phyloP scores from a whole-genome alignment of 768 basidiomycete genomes.

The Lentinula sp. region DNA sequence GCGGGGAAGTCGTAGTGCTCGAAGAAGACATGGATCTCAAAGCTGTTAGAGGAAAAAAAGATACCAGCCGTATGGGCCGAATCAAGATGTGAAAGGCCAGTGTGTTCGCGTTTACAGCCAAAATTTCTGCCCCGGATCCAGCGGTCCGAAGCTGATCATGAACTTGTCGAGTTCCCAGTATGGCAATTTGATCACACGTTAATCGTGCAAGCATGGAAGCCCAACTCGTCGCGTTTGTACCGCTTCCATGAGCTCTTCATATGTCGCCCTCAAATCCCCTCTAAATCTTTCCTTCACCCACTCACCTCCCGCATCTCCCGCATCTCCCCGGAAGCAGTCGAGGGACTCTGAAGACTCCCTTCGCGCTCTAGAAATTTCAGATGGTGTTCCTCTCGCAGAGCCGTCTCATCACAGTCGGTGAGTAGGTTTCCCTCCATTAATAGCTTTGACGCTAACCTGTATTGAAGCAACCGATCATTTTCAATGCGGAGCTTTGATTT shows the following conservation, averaged over 20 bases:
- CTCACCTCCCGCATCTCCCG: constrained; percentile 27
- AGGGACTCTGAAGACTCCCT: constrained; percentile 70
- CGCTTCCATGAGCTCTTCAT: constrained; percentile 6
- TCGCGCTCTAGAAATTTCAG: constrained; percentile 71
- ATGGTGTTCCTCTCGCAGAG: constrained; percentile 39
- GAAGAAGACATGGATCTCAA: not conserved
- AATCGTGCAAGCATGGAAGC: not conserved
- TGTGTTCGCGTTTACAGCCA: not conserved
- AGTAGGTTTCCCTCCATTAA: constrained; percentile 4
- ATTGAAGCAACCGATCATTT: constrained; percentile 46
- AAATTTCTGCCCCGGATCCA: not conserved
- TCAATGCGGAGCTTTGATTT: constrained; percentile 78
- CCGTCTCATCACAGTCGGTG: constrained; percentile 31
- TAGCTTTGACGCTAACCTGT: not conserved
- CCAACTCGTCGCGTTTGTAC: not conserved
- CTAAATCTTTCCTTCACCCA: not conserved
- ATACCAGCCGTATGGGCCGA: not conserved
- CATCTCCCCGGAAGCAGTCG: constrained; percentile 29
- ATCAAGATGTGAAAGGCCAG: not conserved
- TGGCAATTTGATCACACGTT: not conserved
- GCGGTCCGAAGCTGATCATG: not conserved
- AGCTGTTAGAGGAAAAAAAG: not conserved
- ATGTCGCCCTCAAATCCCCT: constrained; percentile 4
- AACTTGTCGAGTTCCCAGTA: not conserved
- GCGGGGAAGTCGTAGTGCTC: not conserved